These are phyloP conservation scores for Linnemannia hyalina DNA, from an alignment of 192 early-diverging fungal genomes.

Conservation along the genomic window DNA sequence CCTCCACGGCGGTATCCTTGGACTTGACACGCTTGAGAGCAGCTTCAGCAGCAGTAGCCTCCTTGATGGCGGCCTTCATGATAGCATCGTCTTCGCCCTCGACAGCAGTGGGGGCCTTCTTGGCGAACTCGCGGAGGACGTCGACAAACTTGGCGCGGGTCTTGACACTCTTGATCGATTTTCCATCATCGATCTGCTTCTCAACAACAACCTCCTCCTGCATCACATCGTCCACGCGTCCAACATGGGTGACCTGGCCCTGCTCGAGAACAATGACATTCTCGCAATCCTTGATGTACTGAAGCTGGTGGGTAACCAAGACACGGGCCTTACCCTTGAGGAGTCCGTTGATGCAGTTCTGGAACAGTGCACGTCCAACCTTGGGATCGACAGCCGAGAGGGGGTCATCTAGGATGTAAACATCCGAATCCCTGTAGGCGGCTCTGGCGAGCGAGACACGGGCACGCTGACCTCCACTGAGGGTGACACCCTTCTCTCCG, in stretches of 20 bases:
- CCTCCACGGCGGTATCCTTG: background rate
- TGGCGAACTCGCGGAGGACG: constrained; percentile 51
- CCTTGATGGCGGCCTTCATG: constrained; percentile 15
- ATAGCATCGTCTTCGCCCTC: constrained; percentile 27
- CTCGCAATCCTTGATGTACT: constrained; percentile 66
- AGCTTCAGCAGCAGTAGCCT: background rate
- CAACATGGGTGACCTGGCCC: constrained; percentile 57
- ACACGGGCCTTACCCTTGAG: constrained; percentile 69
- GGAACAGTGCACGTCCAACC: constrained; percentile 72
- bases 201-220: constrained; percentile 51
- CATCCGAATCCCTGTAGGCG: constrained; percentile 73
- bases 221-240: constrained; percentile 49
- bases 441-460: constrained; percentile 77
- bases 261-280: constrained; percentile 66
- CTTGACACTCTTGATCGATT: constrained; percentile 42
- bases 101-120: constrained; percentile 31
- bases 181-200: constrained; percentile 29
- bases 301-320: constrained; percentile 75
- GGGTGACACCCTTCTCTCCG: constrained; percentile 75
- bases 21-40: constrained; percentile 41
- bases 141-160: constrained; percentile 52
- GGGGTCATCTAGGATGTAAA: constrained; percentile 81
- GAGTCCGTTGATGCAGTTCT: constrained; percentile 64
- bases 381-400: constrained; percentile 77
- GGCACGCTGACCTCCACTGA: constrained; percentile 75